Conservation (phyloP, 176 grass and related monocot species). For the Themeda triandra region DNA sequence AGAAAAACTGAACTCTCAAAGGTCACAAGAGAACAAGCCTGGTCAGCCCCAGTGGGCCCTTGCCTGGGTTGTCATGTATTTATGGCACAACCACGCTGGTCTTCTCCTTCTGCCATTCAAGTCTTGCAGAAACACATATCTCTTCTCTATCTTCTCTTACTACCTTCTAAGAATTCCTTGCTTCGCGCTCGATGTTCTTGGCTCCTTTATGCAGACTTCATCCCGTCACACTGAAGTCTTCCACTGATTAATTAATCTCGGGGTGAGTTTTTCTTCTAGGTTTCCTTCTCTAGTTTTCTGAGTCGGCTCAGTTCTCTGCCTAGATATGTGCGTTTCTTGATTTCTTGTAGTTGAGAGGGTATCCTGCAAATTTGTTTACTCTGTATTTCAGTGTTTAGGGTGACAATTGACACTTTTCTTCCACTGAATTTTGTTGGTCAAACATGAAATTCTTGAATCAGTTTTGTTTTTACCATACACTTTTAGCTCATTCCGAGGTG, state of each 20-base stretch:
- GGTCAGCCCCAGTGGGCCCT: conserved; percentile 26
- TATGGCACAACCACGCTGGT: background rate
- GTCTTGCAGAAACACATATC: background rate
- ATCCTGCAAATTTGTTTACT: background rate
- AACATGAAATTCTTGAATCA: background rate
- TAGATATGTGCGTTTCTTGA: background rate
- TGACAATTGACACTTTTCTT: background rate
- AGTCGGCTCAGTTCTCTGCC: background rate
- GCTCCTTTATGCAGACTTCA: conserved; percentile 1
- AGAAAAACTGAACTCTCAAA: conserved; percentile 4
- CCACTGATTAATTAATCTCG: background rate
- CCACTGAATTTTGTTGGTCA: background rate
- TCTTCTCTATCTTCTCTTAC: background rate
- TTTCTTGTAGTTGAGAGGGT: background rate
- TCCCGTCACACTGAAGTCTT: background rate
- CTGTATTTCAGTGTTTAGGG: background rate
- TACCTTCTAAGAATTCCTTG: background rate
- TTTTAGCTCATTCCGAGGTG: background rate
- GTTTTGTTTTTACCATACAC: background rate
- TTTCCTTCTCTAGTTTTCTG: conserved; percentile 10
- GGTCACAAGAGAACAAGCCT: conserved; percentile 21
- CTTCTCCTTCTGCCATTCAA: conserved; percentile 16
- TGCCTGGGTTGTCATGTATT: conserved; percentile 4
- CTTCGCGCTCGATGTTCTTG: conserved; percentile 4
- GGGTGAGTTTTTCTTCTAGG: background rate